These are phyloP conservation scores for Coemansia javaensis DNA, from an alignment of 192 early-diverging fungal genomes.

Conservation along the genomic window DNA sequence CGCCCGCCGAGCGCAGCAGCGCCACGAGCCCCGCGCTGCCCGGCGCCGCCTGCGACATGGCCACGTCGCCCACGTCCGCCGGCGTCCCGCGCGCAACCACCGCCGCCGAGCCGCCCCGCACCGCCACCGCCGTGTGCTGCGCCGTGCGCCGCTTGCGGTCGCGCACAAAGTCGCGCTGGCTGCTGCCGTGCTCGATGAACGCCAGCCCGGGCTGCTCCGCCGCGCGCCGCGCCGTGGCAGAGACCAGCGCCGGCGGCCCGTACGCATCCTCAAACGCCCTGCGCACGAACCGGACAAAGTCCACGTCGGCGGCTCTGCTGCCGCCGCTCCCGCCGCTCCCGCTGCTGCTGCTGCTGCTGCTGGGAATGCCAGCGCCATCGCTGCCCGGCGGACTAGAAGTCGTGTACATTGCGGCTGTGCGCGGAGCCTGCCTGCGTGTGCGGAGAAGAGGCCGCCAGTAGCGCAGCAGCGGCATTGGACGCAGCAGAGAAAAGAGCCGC, in stretches of 20 bases:
- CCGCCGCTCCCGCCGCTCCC: not conserved
- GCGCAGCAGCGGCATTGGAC: no score
- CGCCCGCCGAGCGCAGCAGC: conserved; percentile 33
- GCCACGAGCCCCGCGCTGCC: conserved; percentile 32
- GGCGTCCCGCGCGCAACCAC: conserved; percentile 25
- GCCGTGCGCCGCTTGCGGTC: conserved; percentile 50
- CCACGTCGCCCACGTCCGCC: conserved; percentile 31
- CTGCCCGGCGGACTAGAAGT: no score
- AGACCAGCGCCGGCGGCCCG: conserved; percentile 7
- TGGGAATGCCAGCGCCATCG: no score
- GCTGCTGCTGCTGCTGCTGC: not conserved
- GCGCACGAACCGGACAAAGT: conserved; percentile 23
- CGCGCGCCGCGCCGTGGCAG: conserved; percentile 8
- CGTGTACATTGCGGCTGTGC: no score
- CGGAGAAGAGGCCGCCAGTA: no score
- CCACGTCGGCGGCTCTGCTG: conserved; percentile 21
- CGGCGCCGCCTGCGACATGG: conserved; percentile 27
- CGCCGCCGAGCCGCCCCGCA: conserved; percentile 11
- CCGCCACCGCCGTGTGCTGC: conserved; percentile 31
- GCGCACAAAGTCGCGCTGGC: conserved; percentile 55
- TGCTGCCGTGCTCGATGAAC: conserved; percentile 22
- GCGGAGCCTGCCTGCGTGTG: no score
- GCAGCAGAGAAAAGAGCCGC: no score
- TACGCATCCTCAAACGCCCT: conserved; percentile 29
- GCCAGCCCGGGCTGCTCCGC: conserved; percentile 11